Base-by-base conservation (phyloP, 768 basidiomycete genomes). In the Boletus barrowsii region DNA sequence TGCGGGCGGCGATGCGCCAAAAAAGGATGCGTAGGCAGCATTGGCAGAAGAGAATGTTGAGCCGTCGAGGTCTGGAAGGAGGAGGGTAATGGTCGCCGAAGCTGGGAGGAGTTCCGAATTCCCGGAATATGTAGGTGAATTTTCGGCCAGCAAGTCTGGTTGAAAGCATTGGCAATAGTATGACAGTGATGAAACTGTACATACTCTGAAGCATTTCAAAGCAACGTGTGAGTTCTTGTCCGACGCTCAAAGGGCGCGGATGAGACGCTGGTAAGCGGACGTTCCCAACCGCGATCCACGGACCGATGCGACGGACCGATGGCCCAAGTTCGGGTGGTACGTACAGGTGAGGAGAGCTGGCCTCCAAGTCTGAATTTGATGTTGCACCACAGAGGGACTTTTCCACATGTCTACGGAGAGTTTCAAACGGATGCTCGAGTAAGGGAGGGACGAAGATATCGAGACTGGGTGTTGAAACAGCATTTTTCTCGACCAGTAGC, bases 1-100 rank as follows among this genome's bases (percentile, higher is more conserved):
- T 1, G 93, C 84, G 8, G 97, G 97, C 0, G 97, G 97, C 42
- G 92, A 94, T 17, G 81, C 79, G 2, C 94, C 94, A 69, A 98
- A 98, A 69, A 83, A 93, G 17, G 81, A 78, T 3, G 80, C 73
- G 68, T 98, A 98, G 9, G 87, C 77, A 1, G 76, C 73, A 74
- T 99, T 99, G 39, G 93, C 83, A 3, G 73, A 69, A 1, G 81
- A 73, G 67, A 99, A 99, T 30, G 86, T 73, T 6, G 67, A 15
- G 3, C 44, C 49, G 22, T 86, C 80, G 77, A 98, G 95, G 3
- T 86, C 85, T 2, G 88, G 83, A 26, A 99, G 77, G 56, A 88
- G 83, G 26, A 98, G 76, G 53, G 89, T 95, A 67, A 98, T 86
- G 65, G 88, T 87, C 10, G 84, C 61, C 9, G 64, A 61, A 43